These are phyloP conservation scores for Cladosporium velox DNA, from an alignment of 2,329 filamentous ascomycete genomes.

Conservation along the genomic window DNA sequence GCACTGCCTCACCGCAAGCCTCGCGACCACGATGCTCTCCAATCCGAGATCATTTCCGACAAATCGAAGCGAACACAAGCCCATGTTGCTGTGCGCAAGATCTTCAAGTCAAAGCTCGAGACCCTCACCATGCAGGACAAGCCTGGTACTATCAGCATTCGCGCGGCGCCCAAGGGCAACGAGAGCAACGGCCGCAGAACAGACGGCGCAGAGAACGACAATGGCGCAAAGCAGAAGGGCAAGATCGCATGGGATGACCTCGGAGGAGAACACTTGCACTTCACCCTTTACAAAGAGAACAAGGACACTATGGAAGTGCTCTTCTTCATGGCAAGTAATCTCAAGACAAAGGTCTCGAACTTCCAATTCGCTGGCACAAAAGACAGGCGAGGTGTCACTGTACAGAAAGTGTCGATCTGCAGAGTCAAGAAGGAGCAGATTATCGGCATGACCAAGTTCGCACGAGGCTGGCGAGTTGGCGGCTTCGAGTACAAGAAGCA, in stretches of 20 bases:
- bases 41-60: conserved; percentile 58
- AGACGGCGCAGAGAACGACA: conserved; percentile 11
- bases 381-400: conserved; percentile 82
- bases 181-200: conserved; percentile 26
- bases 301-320: conserved; percentile 94
- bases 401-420: conserved; percentile 73
- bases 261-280: conserved; percentile 82
- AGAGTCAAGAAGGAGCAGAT: conserved; percentile 64
- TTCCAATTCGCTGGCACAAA: conserved; percentile 89
- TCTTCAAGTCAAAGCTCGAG: conserved; percentile 77
- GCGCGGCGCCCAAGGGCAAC: conserved; percentile 41
- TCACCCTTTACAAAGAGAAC: conserved; percentile 94
- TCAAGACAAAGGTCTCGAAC: conserved; percentile 68
- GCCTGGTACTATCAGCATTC: conserved; percentile 65
- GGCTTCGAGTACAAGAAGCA: conserved; percentile 76
- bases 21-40: conserved; percentile 56
- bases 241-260: conserved; percentile 64
- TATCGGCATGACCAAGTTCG: conserved; percentile 60
- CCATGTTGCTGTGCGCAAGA: conserved; percentile 69
- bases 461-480: conserved; percentile 67
- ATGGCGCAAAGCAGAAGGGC: conserved; percentile 36
- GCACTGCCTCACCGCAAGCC: conserved; percentile 58
- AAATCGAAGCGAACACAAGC: conserved; percentile 63
- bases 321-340: conserved; percentile 70
- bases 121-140: conserved; percentile 74